Conservation (phyloP, 345 rosid species). For the Acer campestre region DNA sequence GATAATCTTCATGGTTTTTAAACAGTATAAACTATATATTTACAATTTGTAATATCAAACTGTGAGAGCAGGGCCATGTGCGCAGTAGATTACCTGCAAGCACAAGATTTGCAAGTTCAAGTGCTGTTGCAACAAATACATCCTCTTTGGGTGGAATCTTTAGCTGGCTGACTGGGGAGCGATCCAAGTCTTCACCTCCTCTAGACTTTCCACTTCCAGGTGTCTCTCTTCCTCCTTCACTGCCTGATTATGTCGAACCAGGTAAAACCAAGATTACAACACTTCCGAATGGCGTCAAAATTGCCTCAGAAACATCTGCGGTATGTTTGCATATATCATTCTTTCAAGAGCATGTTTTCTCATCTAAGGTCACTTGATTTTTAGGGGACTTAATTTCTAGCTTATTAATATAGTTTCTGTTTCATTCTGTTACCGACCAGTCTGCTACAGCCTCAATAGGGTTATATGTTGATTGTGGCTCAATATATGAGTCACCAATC, state of each 20-base stretch:
- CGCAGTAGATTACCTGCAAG: constrained; percentile 20
- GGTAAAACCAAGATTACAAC: constrained; percentile 55
- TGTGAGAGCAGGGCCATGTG: constrained; percentile 35
- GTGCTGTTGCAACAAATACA: constrained; percentile 53
- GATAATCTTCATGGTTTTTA: not conserved
- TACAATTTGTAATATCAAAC: constrained; percentile 14
- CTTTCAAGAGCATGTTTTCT: constrained; percentile 18
- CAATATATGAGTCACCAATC: constrained; percentile 71
- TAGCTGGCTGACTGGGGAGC: constrained; percentile 71
- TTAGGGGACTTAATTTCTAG: constrained; percentile 2
- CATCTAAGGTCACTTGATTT: constrained; percentile 20
- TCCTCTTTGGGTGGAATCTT: constrained; percentile 53
- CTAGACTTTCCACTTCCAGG: constrained; percentile 61
- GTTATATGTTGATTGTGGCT: constrained; percentile 69
- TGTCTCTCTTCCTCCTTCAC: constrained; percentile 63
- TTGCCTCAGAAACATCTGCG: constrained; percentile 57
- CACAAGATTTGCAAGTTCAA: constrained; percentile 52
- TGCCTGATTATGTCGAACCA: constrained; percentile 72
- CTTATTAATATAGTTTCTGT: constrained; percentile 20
- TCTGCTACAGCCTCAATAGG: constrained; percentile 83
- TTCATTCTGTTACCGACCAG: constrained; percentile 42
- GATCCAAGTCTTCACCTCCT: constrained; percentile 48
- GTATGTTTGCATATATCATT: constrained; percentile 39
- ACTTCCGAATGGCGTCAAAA: constrained; percentile 63
- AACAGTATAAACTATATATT: not conserved